Base-by-base conservation (phyloP, 169 alveolate genomes). In the Plasmodium inui region DNA sequence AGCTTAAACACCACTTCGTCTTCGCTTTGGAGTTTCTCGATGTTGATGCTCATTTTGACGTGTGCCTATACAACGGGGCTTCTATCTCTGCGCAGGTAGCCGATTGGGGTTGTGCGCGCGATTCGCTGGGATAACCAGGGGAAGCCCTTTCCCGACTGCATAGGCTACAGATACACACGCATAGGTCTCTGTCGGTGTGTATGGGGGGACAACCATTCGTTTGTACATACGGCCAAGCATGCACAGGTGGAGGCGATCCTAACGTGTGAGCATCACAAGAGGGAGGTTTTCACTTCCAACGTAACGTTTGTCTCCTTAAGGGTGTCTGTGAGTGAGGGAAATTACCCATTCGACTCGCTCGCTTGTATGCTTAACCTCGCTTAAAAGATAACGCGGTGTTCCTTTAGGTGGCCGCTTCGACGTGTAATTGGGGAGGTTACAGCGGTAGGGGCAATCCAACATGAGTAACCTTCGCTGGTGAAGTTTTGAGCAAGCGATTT, bases 21-120 rank as follows among this genome's bases (percentile, higher is more conserved):
- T 26, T 74, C 55, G 41, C 19, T 72, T 57, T 61, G 74, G 28
- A 34, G 14, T 19, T 30, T 37, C 46, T 78, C 74, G 41, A 89
- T 76, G 46, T 79, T 39, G 8, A 73, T 89, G 50, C 94, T 89
- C 94, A 89, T 89, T 61, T 32, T 84, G 22, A n/a, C n/a, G 12
- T 2, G 4, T 73, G 14, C 53, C 41, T 30, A 70, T 70, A 10
- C 2, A n/a, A 30, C 14, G 14, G 7, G 30, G 28, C 19, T 81
- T 14, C 17, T 80, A 19, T 9, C 3, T 0, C 73, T 9, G 34
- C 1, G 17, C 0, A 72, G 53, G 19, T 32, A n/a, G 32, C 12
- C 81, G 17, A 1, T 22, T 72, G 55, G 1, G 3, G n/a, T n/a
- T 44, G n/a, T 44, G 55, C 55, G 55, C 5, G 55, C 1, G 17